Conservation (phyloP, 257 asterid species). For the Agastache rugosa region DNA sequence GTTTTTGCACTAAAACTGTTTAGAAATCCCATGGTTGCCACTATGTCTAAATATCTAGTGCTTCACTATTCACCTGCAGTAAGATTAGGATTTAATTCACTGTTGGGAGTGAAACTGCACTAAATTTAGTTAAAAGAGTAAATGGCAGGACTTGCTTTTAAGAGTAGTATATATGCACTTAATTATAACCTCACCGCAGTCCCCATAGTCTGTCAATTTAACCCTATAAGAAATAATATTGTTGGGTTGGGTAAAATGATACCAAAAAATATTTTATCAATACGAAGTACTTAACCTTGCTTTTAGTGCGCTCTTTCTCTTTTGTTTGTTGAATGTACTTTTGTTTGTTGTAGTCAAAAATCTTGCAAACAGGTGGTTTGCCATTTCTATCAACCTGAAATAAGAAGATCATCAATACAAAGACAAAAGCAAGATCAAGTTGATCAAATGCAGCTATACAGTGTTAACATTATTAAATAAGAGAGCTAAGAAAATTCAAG, state of each 20-base stretch:
- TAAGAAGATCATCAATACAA: conserved; percentile 28
- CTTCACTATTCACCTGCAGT: no score
- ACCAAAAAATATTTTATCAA: background rate
- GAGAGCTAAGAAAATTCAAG: background rate
- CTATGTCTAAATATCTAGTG: no score
- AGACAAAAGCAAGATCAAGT: conserved; percentile 32
- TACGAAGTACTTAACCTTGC: conserved; percentile 49
- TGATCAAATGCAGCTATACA: background rate
- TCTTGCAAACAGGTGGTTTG: conserved; percentile 86
- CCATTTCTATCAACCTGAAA: conserved; percentile 68
- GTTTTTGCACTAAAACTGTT: no score
- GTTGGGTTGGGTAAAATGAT: background rate
- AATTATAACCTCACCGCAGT: background rate
- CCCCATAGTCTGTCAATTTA: background rate
- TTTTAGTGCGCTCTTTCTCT: conserved; percentile 72
- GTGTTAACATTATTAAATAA: conserved; percentile 9
- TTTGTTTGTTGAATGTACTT: conserved; percentile 59
- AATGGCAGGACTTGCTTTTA: background rate
- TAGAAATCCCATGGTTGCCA: no score
- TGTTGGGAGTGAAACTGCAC: background rate
- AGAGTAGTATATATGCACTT: background rate
- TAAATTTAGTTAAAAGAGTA: background rate
- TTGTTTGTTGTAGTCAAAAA: conserved; percentile 68
- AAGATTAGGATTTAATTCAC: background rate
- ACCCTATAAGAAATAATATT: background rate